phyloP scores from a whole-genome alignment of 495 filamentous ascomycete species.

The Xylaria nigripes region DNA sequence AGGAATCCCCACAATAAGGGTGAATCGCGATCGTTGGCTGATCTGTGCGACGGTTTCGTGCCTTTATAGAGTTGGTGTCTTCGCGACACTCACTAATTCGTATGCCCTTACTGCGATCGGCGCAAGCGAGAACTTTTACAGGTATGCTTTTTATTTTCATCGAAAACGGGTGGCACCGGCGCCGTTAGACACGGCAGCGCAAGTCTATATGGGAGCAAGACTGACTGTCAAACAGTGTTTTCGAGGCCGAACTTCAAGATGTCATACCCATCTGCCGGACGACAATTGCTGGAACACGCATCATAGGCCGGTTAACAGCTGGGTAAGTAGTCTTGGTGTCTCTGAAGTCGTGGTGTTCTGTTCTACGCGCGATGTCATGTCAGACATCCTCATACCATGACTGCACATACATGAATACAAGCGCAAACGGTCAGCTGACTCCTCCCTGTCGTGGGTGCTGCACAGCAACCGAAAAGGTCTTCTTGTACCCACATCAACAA shows the following conservation, averaged over 20 bases:
- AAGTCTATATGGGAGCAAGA: too few species aligned
- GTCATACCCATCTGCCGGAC: constrained; percentile 95
- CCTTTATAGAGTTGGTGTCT: constrained; percentile 77
- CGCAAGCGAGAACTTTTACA: constrained; percentile 96
- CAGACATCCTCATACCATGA: background rate
- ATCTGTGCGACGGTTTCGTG: constrained; percentile 20
- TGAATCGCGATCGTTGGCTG: constrained; percentile 6
- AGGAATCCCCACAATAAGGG: background rate
- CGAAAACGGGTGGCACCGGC: background rate
- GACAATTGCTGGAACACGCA: constrained; percentile 94
- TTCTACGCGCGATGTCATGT: background rate
- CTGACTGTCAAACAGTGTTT: constrained; percentile 46
- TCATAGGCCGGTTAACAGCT: constrained; percentile 89
- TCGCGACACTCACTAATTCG: constrained; percentile 90
- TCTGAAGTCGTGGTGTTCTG: background rate
- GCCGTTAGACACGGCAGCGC: background rate
- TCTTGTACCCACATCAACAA: constrained; percentile 89
- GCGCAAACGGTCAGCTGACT: constrained; percentile 9
- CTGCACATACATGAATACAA: constrained; percentile 3
- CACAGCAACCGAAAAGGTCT: constrained; percentile 88
- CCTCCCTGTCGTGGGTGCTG: background rate
- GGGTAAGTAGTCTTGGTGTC: constrained; percentile 51
- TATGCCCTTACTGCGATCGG: constrained; percentile 90
- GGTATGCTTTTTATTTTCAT: constrained; percentile 18
- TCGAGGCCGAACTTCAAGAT: constrained; percentile 95